A percentile compares a stretch with the other conserved stretches of the same genome.
These are phyloP conservation scores for Bimuria novae-zelandiae DNA, from an alignment of 2,329 filamentous ascomycete species.

Conservation along the genomic window DNA sequence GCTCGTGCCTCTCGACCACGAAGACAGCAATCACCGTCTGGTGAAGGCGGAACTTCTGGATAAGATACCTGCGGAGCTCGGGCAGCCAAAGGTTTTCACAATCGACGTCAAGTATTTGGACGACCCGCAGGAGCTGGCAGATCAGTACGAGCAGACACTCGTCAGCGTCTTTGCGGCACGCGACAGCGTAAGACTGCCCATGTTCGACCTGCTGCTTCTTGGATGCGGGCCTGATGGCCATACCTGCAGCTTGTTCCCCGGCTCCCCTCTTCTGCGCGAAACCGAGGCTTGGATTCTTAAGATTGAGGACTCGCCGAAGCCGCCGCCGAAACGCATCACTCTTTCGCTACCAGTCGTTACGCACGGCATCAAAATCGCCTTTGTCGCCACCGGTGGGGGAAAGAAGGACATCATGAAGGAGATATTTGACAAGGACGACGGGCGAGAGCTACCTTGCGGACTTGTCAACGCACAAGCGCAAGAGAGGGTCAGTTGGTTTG, in stretches of 20 bases:
- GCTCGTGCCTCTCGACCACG: slow-evolving; percentile 86
- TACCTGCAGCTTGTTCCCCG: slow-evolving; percentile 95
- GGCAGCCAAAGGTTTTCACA: slow-evolving; percentile 73
- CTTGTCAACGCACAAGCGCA: slow-evolving; percentile 84
- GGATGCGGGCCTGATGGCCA: slow-evolving; percentile 96
- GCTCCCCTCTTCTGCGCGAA: slow-evolving; percentile 84
- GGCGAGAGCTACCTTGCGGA: slow-evolving; percentile 76
- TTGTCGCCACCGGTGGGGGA: slow-evolving; percentile 84
- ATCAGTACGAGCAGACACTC: slow-evolving; percentile 88
- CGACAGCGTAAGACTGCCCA: slow-evolving; percentile 90
- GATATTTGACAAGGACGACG: slow-evolving; percentile 82
- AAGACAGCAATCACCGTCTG: slow-evolving; percentile 91
- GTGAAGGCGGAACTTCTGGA: slow-evolving; percentile 86
- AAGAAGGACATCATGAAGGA: slow-evolving; percentile 93
- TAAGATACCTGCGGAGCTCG: slow-evolving; percentile 74
- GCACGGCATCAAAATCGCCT: slow-evolving; percentile 83
- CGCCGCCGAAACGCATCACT: slow-evolving; percentile 87
- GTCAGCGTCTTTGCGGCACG: slow-evolving; percentile 86
- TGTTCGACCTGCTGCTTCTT: slow-evolving; percentile 92
- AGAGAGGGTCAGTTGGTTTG: slow-evolving; percentile 94
- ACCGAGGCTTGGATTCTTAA: slow-evolving; percentile 88
- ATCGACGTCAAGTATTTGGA: slow-evolving; percentile 73
- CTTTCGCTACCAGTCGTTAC: slow-evolving; percentile 89
- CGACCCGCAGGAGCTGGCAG: slow-evolving; percentile 88
- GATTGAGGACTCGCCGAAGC: slow-evolving; percentile 93